These are phyloP conservation scores for Verbascum thapsus DNA, from an alignment of 257 asterid genomes.

Conservation along the genomic window DNA sequence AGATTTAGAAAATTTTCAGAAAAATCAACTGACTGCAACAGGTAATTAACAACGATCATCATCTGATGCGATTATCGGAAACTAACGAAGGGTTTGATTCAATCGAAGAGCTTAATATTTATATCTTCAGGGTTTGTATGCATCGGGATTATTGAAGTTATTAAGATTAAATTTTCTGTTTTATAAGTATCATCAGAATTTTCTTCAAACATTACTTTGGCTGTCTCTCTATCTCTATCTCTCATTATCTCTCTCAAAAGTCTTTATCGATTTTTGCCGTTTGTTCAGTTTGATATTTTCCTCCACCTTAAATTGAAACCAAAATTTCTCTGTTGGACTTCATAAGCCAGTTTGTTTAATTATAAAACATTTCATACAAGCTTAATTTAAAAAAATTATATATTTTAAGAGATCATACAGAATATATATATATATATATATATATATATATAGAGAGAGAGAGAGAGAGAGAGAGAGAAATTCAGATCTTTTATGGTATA, in stretches of 20 bases:
- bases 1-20: not conserved
- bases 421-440: too few relatives aligned
- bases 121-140: slow-evolving; percentile 22
- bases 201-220: slow-evolving; percentile 9
- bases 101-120: not conserved
- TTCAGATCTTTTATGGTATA: too few relatives aligned
- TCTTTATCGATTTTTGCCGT: too few relatives aligned
- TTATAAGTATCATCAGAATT: not conserved
- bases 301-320: not conserved
- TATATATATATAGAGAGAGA: too few relatives aligned
- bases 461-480: too few relatives aligned
- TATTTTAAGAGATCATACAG: too few relatives aligned
- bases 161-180: not conserved
- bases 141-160: too few relatives aligned
- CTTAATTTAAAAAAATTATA: too few relatives aligned
- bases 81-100: slow-evolving; percentile 20
- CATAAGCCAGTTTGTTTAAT: not conserved
- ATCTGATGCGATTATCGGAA: slow-evolving; percentile 16
- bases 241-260: too few relatives aligned
- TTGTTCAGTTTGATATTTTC: not conserved
- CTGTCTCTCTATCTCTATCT: not conserved
- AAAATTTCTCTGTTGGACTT: not conserved
- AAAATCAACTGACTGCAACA: not conserved
- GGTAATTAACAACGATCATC: slow-evolving; percentile 29
- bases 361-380: too few relatives aligned